These are phyloP conservation scores for Coemansia sp. DNA, from an alignment of 192 early-diverging fungal species.

Conservation along the genomic window DNA sequence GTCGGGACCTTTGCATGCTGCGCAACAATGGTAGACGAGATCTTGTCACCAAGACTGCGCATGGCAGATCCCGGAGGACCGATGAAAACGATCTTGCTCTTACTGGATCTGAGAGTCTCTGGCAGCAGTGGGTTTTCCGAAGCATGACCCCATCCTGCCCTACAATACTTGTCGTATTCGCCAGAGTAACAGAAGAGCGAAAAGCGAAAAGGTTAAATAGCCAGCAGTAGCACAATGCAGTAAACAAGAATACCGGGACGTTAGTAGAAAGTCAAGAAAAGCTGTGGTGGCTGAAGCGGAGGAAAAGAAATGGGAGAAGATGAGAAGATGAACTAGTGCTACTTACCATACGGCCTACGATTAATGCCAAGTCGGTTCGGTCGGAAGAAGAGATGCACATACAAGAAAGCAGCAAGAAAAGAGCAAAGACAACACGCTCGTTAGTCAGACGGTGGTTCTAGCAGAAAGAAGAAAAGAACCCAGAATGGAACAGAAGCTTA, in stretches of 20 bases:
- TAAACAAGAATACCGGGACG: neutral
- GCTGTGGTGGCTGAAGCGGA: too few species aligned
- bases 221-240: neutral
- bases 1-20: constrained; percentile 96
- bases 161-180: constrained; percentile 35
- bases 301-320: too few species aligned
- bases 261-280: neutral
- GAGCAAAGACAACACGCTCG: neutral
- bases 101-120: constrained; percentile 81
- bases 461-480: neutral
- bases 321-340: neutral
- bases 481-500: neutral
- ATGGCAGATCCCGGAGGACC: constrained; percentile 96
- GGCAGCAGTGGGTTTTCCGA: constrained; percentile 97
- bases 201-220: neutral
- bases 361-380: too few species aligned
- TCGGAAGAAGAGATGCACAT: constrained; percentile 2
- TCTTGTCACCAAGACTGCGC: constrained; percentile 99
- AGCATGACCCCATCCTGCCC: constrained; percentile 99
- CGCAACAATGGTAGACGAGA: constrained; percentile 98
- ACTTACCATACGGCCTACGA: constrained; percentile 43
- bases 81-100: constrained; percentile 88
- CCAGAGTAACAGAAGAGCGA: too few species aligned
- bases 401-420: neutral
- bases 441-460: neutral